Base-by-base conservation (phyloP, 208 protist genomes). In the Trypanosoma melophagium region DNA sequence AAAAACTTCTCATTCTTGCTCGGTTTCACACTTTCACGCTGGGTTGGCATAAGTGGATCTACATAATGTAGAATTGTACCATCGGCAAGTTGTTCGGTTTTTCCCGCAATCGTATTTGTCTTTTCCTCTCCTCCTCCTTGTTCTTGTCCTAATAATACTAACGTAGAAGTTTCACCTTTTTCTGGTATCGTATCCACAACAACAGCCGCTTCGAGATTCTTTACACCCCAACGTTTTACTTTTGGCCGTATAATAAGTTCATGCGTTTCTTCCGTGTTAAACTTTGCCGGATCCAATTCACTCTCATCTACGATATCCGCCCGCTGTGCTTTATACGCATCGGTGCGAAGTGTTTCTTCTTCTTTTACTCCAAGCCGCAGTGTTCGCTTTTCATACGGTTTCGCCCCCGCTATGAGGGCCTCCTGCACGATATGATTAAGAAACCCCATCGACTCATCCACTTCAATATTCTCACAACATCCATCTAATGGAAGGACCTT, bases 401-500 rank as follows among this genome's bases (percentile, higher is more conserved):
- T 74, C 10, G 85, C 84, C 16, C 90, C 90, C 17, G 63, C 65
- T 25, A 55, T 13, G 7, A 81, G 25, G 2, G 84, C 77, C 45
- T 68, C 35, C 47, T 82, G 47, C 7, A 94, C 80, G 49, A 89
- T 69, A 42, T 19, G 14, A 56, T 93, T 69, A 0, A 92, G 62
- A 59, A 86, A 91, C 21, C 51, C 22, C 54, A 96, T 76, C 12
- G 45, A 60, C 12, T 52, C 61, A 57, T 95, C 84, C 35, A 84
- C 76, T 12, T 87, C 69, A 54, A 93, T 64, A 17, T 83, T 75
- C 58, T 91, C 86, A 68, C 84, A 93, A 69, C 78, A 88, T 28
- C 89, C 87, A 69, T 95, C 89, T 38, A 81, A 52, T 1, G 90
- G 87, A 41, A 96, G 60, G 24, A 86, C 77, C 53, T 65, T 61